Evolutionary conservation across 768 basidiomycete species (phyloP), one percentile per base, ranked within the genome.

Genomic region (Suillus discolor): DNA sequence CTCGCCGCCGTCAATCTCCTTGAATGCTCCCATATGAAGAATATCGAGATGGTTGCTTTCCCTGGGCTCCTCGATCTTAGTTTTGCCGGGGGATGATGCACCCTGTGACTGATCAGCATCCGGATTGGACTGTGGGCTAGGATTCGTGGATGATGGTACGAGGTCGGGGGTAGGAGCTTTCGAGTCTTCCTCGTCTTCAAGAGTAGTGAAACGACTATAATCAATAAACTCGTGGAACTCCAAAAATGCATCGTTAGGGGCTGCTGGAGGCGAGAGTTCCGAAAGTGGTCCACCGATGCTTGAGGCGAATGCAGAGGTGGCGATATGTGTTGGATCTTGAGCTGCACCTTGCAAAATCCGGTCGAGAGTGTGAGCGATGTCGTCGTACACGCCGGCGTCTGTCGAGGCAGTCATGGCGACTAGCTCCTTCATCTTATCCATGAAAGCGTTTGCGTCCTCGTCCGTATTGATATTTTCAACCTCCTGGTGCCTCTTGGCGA

Each of bases 161-260:
- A 93, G 82, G 63, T 93, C 92, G 11, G 92, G 92, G 4, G 92
- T 93, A 9, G 84, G 81, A n/a, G 88, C 85, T 71, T 90, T 90
- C 16, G 88, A 89, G 57, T 77, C 75, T 42, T 89, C 89, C 65
- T 91, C 89, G 25, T 86, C 87, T 12, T 80, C 77, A 45, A 74
- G 74, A 18, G 80, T 81, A 61, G 81, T 80, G 68, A 84, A 89
- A 8, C 82, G 83, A 55, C 90, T 86, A 68, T 90, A 90, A 75
- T 93, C 91, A 73, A 93, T 84, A 70, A 85, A 88, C 70, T 88
- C 84, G 60, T 83, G 82, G 61, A 87, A 86, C 28, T 87, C 83
- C 69, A 84, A 84, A 16, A 79, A 71, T 2, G 73, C 73, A 51
- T 72, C 75, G 68, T 67, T 80, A 73, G 70, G 77, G 66, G 76